Base-by-base conservation (phyloP, 1,284 basidiomycete species). In the Moesziomyces sp. region DNA sequence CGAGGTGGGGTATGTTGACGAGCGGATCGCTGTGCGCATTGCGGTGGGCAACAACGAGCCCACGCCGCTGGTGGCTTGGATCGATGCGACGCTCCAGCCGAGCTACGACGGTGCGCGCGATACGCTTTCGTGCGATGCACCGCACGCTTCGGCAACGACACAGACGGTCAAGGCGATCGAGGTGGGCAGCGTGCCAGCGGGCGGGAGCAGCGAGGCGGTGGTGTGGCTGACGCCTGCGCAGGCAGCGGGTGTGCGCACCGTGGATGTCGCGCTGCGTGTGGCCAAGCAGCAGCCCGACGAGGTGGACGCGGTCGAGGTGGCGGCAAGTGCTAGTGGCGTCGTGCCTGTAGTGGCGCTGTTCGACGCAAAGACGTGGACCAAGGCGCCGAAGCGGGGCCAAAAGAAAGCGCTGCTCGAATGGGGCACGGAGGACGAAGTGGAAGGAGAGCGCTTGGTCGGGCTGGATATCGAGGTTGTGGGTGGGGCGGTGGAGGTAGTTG, bases 91-190 rank as follows among this genome's bases (percentile, higher is more conserved):
- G 5, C 35, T 74, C 26, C 65, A 68, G 23, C 63, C 69, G 18
- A 51, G 55, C 43, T 76, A 67, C 46, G 69, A 73, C 14, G 64
- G 68, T 3, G 54, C 64, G 7, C 28, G 5, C 8, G 70, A 73
- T 14, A 52, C 52, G 6, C 58, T 65, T 0, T 8, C 21, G 3
- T 35, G 19, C 10, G 2, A 28, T 3, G 5, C 0, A 1, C 16
- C 30, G 1, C 30, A 26, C 2, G 46, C 26, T 6, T 21, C 18
- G n/a, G 38, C 19, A 19, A 48, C 30, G n/a, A 14, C n/a, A 26
- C 13, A 54, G 48, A 18, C 18, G 7, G 47, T 59, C 1, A 51
- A 43, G 16, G 21, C 21, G 11, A 11, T 58, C 7, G 0, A 10
- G 7, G 3, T 45, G 45, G 52, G 24, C 6, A n/a, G 5, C n/a